These are phyloP conservation scores for Cucurbita pepo DNA, from an alignment of 306 rosid genomes.

Conservation along the genomic window DNA sequence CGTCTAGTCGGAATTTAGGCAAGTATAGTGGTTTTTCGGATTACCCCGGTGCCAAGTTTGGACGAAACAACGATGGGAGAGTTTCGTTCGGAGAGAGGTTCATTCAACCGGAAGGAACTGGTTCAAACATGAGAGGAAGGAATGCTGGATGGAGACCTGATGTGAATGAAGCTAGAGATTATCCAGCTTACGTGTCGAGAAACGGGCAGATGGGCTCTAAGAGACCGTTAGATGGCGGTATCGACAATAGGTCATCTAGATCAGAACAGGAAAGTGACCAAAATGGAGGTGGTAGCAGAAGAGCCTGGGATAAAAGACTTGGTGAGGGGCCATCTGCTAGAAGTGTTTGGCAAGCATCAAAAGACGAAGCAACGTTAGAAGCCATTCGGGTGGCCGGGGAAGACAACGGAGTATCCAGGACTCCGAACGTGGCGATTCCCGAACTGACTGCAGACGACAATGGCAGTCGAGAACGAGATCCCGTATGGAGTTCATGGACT, in stretches of 20 bases:
- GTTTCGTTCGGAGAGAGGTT: constrained; percentile 52
- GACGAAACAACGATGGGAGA: constrained; percentile 72
- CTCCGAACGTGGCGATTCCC: constrained; percentile 66
- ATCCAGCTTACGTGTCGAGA: constrained; percentile 56
- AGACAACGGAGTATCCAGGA: constrained; percentile 63
- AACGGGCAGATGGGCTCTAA: constrained; percentile 65
- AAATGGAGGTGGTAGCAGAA: constrained; percentile 56
- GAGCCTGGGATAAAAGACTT: constrained; percentile 80
- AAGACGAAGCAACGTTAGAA: constrained; percentile 95
- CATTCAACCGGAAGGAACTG: constrained; percentile 63
- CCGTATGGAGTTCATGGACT: constrained; percentile 80
- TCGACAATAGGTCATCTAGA: constrained; percentile 71
- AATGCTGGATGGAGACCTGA: constrained; percentile 81
- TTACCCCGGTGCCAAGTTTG: constrained; percentile 57
- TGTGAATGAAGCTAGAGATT: constrained; percentile 61
- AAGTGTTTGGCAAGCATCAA: constrained; percentile 98
- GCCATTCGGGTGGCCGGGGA: constrained; percentile 95
- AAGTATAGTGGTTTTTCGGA: constrained; percentile 75
- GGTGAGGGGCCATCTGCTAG: constrained; percentile 99
- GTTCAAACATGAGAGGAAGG: constrained; percentile 62
- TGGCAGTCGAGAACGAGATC: constrained; percentile 61
- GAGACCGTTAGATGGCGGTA: constrained; percentile 53
- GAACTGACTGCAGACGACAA: constrained; percentile 67
- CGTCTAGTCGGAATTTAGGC: constrained; percentile 49
- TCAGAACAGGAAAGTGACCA: constrained; percentile 67